phyloP scores from a whole-genome alignment of 352 stramenopile genomes.

The Pythium aristosporum region DNA sequence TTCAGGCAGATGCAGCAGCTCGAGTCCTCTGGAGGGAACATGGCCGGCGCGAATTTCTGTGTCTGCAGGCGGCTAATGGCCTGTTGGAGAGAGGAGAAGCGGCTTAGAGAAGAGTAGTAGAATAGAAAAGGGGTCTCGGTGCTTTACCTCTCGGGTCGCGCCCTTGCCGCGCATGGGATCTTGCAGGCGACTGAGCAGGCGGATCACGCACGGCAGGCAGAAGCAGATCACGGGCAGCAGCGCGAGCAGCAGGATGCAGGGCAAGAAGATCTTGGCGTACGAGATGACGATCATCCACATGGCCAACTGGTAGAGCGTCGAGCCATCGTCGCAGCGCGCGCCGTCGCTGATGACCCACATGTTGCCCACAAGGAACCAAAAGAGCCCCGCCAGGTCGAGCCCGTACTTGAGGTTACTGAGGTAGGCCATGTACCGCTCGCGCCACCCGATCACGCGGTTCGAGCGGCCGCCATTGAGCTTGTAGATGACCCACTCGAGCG shows the following conservation, averaged over 20 bases:
- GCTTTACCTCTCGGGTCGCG: slow-evolving; percentile 63
- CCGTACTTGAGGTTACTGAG: slow-evolving; percentile 83
- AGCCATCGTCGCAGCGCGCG: slow-evolving; percentile 74
- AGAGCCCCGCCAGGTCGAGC: slow-evolving; percentile 69
- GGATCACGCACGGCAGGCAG: slow-evolving; percentile 92
- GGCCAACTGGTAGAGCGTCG: slow-evolving; percentile 77
- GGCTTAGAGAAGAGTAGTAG: neutral
- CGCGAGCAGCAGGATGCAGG: slow-evolving; percentile 87
- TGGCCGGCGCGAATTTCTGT: slow-evolving; percentile 52
- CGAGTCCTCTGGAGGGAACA: slow-evolving; percentile 79
- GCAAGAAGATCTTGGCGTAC: slow-evolving; percentile 93
- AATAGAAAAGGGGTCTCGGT: neutral
- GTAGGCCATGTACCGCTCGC: slow-evolving; percentile 67
- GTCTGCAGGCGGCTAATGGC: slow-evolving; percentile 66
- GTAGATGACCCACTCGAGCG: slow-evolving; percentile 78
- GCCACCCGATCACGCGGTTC: slow-evolving; percentile 56
- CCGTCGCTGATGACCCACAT: slow-evolving; percentile 89
- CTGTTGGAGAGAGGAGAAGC: slow-evolving; percentile 22
- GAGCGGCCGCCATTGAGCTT: slow-evolving; percentile 57
- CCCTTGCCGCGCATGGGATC: slow-evolving; percentile 88
- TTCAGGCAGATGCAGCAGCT: slow-evolving; percentile 92
- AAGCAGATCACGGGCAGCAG: slow-evolving; percentile 93
- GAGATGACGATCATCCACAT: slow-evolving; percentile 92
- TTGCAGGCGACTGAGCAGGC: slow-evolving; percentile 87
- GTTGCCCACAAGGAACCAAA: slow-evolving; percentile 88